Evolutionary conservation across 1,284 basidiomycete species (phyloP).

Genomic region (Ceratobasidium sp.): DNA sequence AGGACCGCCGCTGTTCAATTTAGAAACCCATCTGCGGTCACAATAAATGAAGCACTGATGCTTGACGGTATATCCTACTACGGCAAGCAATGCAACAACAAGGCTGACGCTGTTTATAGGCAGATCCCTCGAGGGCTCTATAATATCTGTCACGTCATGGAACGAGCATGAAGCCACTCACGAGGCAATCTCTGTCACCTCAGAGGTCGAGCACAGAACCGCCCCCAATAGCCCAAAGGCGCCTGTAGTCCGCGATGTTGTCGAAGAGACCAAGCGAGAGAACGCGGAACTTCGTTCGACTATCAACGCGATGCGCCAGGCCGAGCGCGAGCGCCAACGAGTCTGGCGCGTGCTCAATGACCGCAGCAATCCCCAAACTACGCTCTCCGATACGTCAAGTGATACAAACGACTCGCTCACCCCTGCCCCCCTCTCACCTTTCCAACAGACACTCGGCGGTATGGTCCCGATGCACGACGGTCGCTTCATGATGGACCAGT

Average conservation of each 20-base stretch:
- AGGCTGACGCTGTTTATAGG: no score
- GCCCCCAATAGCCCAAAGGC: no score
- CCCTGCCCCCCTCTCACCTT: constrained; percentile 30
- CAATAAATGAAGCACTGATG: no score
- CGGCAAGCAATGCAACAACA: no score
- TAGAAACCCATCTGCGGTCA: no score
- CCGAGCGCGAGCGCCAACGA: constrained; percentile 41
- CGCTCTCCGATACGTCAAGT: constrained; percentile 38
- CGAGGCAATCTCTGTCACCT: no score
- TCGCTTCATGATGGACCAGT: constrained; percentile 22
- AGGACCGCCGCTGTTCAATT: no score
- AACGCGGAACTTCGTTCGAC: constrained; percentile 62
- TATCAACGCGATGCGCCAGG: constrained; percentile 39
- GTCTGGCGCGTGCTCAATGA: constrained; percentile 41
- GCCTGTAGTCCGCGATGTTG: constrained; percentile 68
- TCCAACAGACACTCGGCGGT: constrained; percentile 24
- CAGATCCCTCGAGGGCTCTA: no score
- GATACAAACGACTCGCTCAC: constrained; percentile 41
- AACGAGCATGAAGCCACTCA: no score
- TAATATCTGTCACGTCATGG: no score
- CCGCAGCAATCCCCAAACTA: constrained; percentile 40
- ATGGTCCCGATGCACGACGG: constrained; percentile 36
- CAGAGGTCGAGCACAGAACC: no score
- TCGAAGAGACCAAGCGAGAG: constrained; percentile 68
- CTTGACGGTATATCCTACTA: no score